Percentiles rank a stretch among this genome's conserved stretches.
Conservation (phyloP, 129 eudicot species). For the Escallonia herrerae region DNA sequence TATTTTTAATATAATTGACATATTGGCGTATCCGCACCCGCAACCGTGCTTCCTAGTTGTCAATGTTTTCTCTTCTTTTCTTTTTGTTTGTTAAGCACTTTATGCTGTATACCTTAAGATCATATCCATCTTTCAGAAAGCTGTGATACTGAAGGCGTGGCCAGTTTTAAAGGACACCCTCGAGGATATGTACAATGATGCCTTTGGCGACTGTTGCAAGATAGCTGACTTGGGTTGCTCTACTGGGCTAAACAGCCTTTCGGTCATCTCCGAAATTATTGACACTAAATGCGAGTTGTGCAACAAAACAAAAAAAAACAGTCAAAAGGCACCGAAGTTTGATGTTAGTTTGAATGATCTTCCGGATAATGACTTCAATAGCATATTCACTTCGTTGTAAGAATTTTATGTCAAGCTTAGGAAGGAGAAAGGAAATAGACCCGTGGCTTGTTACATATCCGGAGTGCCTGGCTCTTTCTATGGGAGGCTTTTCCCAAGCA, state of each 20-base stretch:
- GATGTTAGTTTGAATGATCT: constrained; percentile 17
- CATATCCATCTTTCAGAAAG: too few relatives aligned
- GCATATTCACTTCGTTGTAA: constrained; percentile 11
- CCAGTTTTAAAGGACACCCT: not conserved
- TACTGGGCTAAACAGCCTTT: not conserved
- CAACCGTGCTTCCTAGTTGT: too few relatives aligned
- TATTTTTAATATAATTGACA: too few relatives aligned
- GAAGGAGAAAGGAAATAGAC: not conserved
- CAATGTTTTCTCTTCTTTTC: too few relatives aligned
- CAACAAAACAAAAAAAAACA: not conserved
- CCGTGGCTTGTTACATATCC: constrained; percentile 11
- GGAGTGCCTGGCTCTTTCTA: constrained; percentile 19
- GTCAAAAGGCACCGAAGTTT: not conserved
- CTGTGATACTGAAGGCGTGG: too few relatives aligned
- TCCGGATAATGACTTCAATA: constrained; percentile 25
- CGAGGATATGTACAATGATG: not conserved
- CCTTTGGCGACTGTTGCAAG: not conserved
- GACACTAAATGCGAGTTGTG: not conserved
- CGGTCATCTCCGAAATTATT: not conserved
- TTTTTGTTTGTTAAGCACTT: too few relatives aligned
- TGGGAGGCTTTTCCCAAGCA: constrained; percentile 14
- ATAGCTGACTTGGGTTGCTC: not conserved
- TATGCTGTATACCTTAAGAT: too few relatives aligned
- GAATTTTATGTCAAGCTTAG: not conserved
- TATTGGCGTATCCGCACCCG: too few relatives aligned